Percentiles rank a stretch among this genome's conserved stretches.
Conservation (phyloP, 805 yeast species). For the Ogataea haglerorum region DNA sequence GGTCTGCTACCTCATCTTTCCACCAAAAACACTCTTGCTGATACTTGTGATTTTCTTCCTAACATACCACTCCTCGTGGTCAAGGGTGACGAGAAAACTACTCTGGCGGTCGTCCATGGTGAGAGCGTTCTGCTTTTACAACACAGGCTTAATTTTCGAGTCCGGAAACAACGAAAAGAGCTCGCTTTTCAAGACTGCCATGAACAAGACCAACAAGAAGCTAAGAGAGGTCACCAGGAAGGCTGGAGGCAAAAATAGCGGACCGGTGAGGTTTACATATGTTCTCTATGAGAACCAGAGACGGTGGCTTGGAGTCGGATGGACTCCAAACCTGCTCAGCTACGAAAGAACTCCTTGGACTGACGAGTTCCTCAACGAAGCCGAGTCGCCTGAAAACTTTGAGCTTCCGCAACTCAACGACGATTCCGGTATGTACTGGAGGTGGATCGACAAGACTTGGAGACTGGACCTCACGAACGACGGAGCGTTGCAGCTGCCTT, state of each 20-base stretch:
- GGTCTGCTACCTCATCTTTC: slow-evolving; percentile 60
- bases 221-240: slow-evolving; percentile 23
- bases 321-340: slow-evolving; percentile 89
- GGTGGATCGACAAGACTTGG: slow-evolving; percentile 95
- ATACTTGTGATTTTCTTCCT: slow-evolving; percentile 57
- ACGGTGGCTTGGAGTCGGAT: slow-evolving; percentile 96
- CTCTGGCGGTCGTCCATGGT: slow-evolving; percentile 79
- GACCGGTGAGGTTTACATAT: slow-evolving; percentile 78
- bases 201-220: slow-evolving; percentile 48
- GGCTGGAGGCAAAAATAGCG: slow-evolving; percentile 16
- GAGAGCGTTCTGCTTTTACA: slow-evolving; percentile 69
- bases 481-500: slow-evolving; percentile 72
- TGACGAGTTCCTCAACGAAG: slow-evolving; percentile 88
- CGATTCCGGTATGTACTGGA: slow-evolving; percentile 77
- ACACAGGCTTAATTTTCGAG: slow-evolving; percentile 80
- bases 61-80: slow-evolving; percentile 84
- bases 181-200: slow-evolving; percentile 50
- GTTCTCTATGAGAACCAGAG: slow-evolving; percentile 93
- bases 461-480: slow-evolving; percentile 83
- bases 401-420: slow-evolving; percentile 71
- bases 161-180: slow-evolving; percentile 32
- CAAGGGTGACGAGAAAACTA: slow-evolving; percentile 76
- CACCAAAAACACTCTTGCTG: slow-evolving; percentile 66
- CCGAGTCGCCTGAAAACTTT: slow-evolving; percentile 72
- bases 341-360: slow-evolving; percentile 98